A percentile compares a stretch with the other conserved stretches of the same genome.
Conservation (phyloP, 495 filamentous ascomycete species). For the Gamarada debralockiae region DNA sequence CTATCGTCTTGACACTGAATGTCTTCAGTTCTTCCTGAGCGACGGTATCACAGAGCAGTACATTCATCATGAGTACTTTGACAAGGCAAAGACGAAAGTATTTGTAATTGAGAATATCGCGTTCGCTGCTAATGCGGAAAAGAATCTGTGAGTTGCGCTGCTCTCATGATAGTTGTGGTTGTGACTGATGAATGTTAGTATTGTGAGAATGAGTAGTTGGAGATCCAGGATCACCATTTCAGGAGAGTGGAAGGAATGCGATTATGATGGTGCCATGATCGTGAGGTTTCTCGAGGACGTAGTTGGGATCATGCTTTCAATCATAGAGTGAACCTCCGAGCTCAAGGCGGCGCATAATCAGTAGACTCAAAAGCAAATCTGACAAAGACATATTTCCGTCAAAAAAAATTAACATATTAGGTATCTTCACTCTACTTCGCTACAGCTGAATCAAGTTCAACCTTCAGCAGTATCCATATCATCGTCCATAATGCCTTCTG, state of each 20-base stretch:
- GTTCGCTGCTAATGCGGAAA: slow-evolving; percentile 13
- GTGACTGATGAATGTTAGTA: slow-evolving; percentile 1
- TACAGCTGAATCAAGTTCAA: background rate
- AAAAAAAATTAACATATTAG: no score
- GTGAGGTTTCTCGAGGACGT: slow-evolving; percentile 9
- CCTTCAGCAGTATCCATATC: slow-evolving; percentile 7
- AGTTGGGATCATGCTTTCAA: slow-evolving; percentile 3
- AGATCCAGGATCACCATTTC: slow-evolving; percentile 1
- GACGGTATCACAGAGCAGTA: slow-evolving; percentile 18
- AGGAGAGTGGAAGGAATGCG: slow-evolving; percentile 14
- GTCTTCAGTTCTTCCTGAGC: slow-evolving; percentile 15
- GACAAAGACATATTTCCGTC: no score
- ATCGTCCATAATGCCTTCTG: slow-evolving; percentile 8
- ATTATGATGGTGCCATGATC: background rate
- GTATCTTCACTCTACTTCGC: no score
- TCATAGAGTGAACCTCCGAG: background rate
- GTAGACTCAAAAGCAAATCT: no score
- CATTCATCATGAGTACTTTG: slow-evolving; percentile 3
- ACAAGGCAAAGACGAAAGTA: background rate
- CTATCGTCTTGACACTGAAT: no score
- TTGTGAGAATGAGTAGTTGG: slow-evolving; percentile 13
- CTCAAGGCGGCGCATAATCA: no score
- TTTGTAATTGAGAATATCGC: slow-evolving; percentile 11
- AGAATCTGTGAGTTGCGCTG: slow-evolving; percentile 4
- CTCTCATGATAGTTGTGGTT: no score